phyloP scores from a whole-genome alignment of 768 basidiomycete species.

The Suillus cothurnatus region DNA sequence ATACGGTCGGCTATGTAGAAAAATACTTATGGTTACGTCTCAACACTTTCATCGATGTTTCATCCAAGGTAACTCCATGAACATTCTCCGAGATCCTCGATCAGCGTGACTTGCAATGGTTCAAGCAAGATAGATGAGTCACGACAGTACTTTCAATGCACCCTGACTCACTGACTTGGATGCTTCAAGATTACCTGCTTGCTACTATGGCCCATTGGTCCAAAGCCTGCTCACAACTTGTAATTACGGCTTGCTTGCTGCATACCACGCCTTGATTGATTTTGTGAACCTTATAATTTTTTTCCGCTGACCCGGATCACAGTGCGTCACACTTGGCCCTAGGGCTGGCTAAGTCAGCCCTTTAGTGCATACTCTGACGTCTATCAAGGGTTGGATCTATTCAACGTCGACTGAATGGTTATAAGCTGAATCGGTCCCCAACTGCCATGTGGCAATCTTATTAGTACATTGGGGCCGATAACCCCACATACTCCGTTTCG shows the following conservation, averaged over 20 bases:
- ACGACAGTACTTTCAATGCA: neutral
- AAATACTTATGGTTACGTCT: neutral
- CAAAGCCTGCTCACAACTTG: neutral
- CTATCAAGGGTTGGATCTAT: neutral
- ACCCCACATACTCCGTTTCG: neutral
- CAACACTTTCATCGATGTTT: neutral
- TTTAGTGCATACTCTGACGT: neutral
- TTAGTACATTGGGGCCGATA: neutral
- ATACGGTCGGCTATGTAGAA: neutral
- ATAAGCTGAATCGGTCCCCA: neutral
- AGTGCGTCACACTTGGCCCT: neutral
- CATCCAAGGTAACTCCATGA: neutral
- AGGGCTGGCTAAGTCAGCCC: neutral
- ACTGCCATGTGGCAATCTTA: neutral
- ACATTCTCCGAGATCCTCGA: neutral
- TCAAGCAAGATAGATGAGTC: neutral
- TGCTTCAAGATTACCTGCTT: neutral
- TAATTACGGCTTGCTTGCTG: neutral
- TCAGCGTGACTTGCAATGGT: neutral
- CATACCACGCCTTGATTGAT: neutral
- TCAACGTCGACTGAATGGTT: neutral
- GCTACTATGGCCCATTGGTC: neutral
- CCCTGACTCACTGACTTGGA: too few relatives aligned
- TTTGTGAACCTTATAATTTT: neutral
- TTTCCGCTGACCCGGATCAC: too few relatives aligned